These are phyloP conservation scores for Coffea humblotiana DNA, from an alignment of 305 asterid species.

Conservation along the genomic window DNA sequence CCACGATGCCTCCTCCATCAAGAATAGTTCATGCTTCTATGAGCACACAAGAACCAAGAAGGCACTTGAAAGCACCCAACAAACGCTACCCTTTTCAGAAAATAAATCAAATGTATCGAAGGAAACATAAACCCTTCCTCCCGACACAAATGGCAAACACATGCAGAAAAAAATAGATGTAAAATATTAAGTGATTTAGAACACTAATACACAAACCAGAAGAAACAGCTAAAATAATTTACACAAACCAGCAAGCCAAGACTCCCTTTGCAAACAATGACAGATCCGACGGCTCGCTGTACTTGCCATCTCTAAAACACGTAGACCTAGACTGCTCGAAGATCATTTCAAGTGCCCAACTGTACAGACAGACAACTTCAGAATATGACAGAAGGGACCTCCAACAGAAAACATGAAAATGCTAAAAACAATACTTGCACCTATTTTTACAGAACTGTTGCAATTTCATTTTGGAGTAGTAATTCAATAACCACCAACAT, in stretches of 20 bases:
- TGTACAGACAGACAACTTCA: not conserved
- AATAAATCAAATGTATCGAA: too few relatives aligned
- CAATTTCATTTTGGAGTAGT: slow-evolving; percentile 1
- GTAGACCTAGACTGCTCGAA: not conserved
- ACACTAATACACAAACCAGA: not conserved
- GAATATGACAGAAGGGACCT: not conserved
- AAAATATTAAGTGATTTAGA: not conserved
- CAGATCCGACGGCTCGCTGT: not conserved
- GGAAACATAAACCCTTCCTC: not conserved
- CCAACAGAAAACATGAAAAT: not conserved
- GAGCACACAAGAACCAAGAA: too few relatives aligned
- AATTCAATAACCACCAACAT: slow-evolving; percentile 67
- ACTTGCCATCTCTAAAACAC: not conserved
- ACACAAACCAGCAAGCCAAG: slow-evolving; percentile 19
- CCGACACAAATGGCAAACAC: not conserved
- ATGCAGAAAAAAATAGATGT: not conserved
- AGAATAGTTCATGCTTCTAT: too few relatives aligned
- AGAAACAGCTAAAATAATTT: slow-evolving; percentile 24
- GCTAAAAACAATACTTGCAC: not conserved
- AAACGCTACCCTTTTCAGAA: too few relatives aligned
- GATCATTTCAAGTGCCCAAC: not conserved
- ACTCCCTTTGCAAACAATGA: slow-evolving; percentile 5
- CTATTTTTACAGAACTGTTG: slow-evolving; percentile 1
- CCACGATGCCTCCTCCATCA: too few relatives aligned
- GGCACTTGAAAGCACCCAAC: too few relatives aligned